Base-by-base conservation (phyloP, 108 stramenopile species). In the Nitzschia inconspicua region DNA sequence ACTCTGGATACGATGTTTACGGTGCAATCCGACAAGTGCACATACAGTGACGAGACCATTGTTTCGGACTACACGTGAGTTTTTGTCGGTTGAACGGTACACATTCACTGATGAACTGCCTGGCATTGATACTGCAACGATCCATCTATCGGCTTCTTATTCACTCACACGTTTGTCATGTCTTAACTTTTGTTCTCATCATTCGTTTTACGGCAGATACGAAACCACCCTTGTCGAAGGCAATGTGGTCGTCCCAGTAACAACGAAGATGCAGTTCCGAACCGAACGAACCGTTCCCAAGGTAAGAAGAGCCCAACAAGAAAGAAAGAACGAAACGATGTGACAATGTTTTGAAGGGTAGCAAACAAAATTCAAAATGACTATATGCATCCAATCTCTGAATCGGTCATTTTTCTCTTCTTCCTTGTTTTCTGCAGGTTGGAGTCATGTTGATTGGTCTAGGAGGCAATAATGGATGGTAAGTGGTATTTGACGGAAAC, bases 391-490 rank as follows among this genome's bases (percentile, higher is more conserved):
- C 10, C 39, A 47, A 47, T 49, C 47, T 54, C 54, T 2, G 18
- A 40, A 16, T 24, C 16, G 18, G 8, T 42, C 5, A 57, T 60
- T 18, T 60, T 9, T 18, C 28, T 47, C 1, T 60, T 4, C 39
- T 9, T 28, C 22, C 44, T 43, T 7, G 26, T 51, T 11, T 55
- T 39, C 19, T 29, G 7, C 36, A 75, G 73, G 74, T 88, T 9
- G 97, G 98, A 37, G 86, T 97, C 57, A 97, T 98, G 98, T 75
- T 98, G 61, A 81, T 97, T 52, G 98, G 98, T 37, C 73, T 94
- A 24, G 98, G 98, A 25, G 98, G 98, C 8, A 98, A 98, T 86
- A 98, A 98, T 77, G 98, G 98, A 36, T 80, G 76, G 86, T 87
- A 71, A 54, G 85, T 64, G 7, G 22, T n/a, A 59, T 46, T 3